phyloP scores from a whole-genome alignment of 192 early-diverging fungal species.

The Haplosporangium gracile region DNA sequence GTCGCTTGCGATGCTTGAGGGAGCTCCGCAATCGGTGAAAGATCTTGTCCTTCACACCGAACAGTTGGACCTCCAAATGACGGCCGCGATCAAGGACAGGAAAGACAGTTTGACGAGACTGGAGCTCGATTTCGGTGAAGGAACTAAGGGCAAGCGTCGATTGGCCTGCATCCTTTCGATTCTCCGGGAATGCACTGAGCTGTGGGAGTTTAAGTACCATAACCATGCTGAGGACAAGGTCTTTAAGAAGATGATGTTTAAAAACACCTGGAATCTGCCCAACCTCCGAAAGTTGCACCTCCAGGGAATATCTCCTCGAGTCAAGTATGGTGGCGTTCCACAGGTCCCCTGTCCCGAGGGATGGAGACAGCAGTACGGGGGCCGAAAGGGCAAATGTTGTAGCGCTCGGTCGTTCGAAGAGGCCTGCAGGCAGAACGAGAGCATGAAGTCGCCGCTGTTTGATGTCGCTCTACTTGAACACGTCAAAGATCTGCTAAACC shows the following conservation, averaged over 20 bases:
- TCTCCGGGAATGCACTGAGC: neutral
- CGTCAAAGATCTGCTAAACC: neutral
- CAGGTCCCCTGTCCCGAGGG: neutral
- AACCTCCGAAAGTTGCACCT: neutral
- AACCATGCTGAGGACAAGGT: constrained; percentile 16
- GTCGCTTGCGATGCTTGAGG: neutral
- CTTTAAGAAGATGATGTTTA: constrained; percentile 56
- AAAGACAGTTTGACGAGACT: neutral
- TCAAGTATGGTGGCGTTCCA: constrained; percentile 38
- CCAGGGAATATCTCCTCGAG: constrained; percentile 23
- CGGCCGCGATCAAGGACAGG: neutral
- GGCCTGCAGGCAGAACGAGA: neutral
- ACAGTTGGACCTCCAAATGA: neutral
- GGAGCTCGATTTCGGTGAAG: neutral
- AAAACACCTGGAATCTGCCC: constrained; percentile 21
- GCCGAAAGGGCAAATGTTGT: neutral
- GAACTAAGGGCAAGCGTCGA: neutral
- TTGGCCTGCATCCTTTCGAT: neutral
- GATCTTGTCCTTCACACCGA: neutral
- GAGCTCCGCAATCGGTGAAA: neutral
- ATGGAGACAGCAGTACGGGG: constrained; percentile 9
- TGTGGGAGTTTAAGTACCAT: neutral
- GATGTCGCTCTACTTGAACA: neutral
- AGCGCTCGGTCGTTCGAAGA: neutral
- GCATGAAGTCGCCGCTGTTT: neutral